These are phyloP conservation scores for Stephania yunnanensis DNA, from an alignment of 164 flowering plant species.

Conservation along the genomic window DNA sequence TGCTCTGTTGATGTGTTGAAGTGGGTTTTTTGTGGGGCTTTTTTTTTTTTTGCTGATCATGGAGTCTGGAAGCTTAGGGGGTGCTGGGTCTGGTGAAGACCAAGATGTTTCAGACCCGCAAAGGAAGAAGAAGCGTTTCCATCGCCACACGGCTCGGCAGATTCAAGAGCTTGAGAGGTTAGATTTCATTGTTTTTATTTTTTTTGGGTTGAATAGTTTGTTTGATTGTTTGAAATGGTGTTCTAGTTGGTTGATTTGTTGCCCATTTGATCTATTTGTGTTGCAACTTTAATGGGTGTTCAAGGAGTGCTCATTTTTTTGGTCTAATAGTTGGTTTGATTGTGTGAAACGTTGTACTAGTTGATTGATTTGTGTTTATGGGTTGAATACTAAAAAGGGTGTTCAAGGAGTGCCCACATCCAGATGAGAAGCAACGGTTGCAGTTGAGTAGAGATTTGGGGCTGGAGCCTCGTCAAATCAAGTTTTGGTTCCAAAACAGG, in stretches of 20 bases:
- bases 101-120: constrained; percentile 41
- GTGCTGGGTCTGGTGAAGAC: constrained; percentile 44
- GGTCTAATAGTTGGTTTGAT: background rate
- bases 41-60: background rate
- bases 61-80: constrained; percentile 24
- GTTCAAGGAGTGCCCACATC: constrained; percentile 85
- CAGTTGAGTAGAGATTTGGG: constrained; percentile 65
- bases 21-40: too few relatives aligned
- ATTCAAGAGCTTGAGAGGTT: constrained; percentile 81
- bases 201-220: too few relatives aligned
- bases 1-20: too few relatives aligned
- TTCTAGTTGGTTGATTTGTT: background rate
- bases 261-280: background rate
- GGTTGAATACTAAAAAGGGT: constrained; percentile 29
- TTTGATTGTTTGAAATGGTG: background rate
- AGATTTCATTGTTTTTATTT: constrained; percentile 4
- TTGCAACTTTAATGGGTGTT: background rate
- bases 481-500: constrained; percentile 90
- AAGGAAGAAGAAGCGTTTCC: constrained; percentile 66
- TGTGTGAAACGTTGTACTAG: background rate
- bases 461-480: constrained; percentile 75
- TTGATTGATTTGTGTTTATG: constrained; percentile 5
- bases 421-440: constrained; percentile 73
- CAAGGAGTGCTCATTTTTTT: background rate
- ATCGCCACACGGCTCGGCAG: constrained; percentile 77